These are phyloP conservation scores for Fusarium anguioides DNA, from an alignment of 2,329 filamentous ascomycete species.

Conservation along the genomic window DNA sequence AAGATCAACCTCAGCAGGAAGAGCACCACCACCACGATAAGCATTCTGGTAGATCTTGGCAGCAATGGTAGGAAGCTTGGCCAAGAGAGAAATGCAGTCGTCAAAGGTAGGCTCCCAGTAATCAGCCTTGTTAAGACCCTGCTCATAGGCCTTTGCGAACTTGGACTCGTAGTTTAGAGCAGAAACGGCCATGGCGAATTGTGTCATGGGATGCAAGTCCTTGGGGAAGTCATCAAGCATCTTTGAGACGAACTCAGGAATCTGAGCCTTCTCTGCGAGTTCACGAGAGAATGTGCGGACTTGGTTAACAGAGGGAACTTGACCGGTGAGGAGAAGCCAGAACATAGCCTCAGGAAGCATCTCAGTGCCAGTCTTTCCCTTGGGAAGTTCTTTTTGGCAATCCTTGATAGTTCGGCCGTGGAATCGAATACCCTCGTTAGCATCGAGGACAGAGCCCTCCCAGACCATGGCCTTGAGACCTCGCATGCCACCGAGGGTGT, in stretches of 20 bases:
- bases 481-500: constrained; percentile 95
- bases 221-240: constrained; percentile 91
- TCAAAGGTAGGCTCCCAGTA: constrained; percentile 99
- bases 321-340: constrained; percentile 94
- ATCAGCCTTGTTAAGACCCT: constrained; percentile 91
- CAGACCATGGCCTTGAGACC: constrained; percentile 98
- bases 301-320: constrained; percentile 86
- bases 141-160: constrained; percentile 93
- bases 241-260: constrained; percentile 85
- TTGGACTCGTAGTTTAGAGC: constrained; percentile 95
- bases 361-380: constrained; percentile 90
- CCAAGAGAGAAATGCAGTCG: constrained; percentile 91
- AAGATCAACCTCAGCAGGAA: constrained; percentile 80
- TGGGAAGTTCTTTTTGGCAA: constrained; percentile 92
- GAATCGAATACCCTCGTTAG: constrained; percentile 97
- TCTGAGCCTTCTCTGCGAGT: constrained; percentile 84
- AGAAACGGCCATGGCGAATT: constrained; percentile 93
- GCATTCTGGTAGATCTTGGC: constrained; percentile 98
- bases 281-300: constrained; percentile 85
- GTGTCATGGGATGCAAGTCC: constrained; percentile 97
- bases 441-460: constrained; percentile 97
- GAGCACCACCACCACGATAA: constrained; percentile 77
- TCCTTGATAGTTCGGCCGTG: constrained; percentile 98
- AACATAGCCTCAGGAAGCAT: constrained; percentile 99
- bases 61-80: constrained; percentile 95